Percentiles rank a stretch among this genome's conserved stretches.
Evolutionary conservation across 2,329 filamentous ascomycete genomes (phyloP).

Genomic region (Colletotrichum phormii): DNA sequence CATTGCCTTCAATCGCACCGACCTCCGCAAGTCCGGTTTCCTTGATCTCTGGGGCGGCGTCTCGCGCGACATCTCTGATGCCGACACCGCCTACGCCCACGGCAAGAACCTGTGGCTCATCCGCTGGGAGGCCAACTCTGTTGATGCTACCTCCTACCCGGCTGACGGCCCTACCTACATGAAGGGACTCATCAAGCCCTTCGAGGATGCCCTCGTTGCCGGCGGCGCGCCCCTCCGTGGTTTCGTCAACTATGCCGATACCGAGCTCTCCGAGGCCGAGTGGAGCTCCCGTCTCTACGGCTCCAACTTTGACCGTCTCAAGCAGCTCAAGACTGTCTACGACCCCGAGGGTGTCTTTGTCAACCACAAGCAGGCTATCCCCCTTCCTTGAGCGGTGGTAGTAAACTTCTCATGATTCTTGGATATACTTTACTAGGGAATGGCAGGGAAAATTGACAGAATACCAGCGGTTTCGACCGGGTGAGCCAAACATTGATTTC

Average conservation of each 20-base stretch:
- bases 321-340: slow-evolving; percentile 32
- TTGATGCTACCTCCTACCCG: slow-evolving; percentile 60
- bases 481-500: no score
- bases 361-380: slow-evolving; percentile 37
- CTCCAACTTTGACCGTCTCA: slow-evolving; percentile 35
- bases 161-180: slow-evolving; percentile 59
- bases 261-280: slow-evolving; percentile 34
- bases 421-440: not conserved
- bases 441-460: not conserved
- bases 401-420: not conserved
- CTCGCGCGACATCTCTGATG: slow-evolving; percentile 48
- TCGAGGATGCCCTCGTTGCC: slow-evolving; percentile 33
- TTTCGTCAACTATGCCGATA: slow-evolving; percentile 37
- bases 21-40: slow-evolving; percentile 35
- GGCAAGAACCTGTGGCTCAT: slow-evolving; percentile 56
- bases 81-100: slow-evolving; percentile 49
- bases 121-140: slow-evolving; percentile 34
- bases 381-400: slow-evolving; percentile 11
- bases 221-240: slow-evolving; percentile 29
- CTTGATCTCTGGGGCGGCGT: slow-evolving; percentile 38
- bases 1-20: slow-evolving; percentile 33
- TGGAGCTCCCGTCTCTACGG: slow-evolving; percentile 36
- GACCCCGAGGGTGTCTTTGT: slow-evolving; percentile 35
- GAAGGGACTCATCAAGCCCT: slow-evolving; percentile 51
- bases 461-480: no score